These are phyloP conservation scores for Ceratobasidium sp. DNA, from an alignment of 1,284 basidiomycete genomes.

Conservation along the genomic window DNA sequence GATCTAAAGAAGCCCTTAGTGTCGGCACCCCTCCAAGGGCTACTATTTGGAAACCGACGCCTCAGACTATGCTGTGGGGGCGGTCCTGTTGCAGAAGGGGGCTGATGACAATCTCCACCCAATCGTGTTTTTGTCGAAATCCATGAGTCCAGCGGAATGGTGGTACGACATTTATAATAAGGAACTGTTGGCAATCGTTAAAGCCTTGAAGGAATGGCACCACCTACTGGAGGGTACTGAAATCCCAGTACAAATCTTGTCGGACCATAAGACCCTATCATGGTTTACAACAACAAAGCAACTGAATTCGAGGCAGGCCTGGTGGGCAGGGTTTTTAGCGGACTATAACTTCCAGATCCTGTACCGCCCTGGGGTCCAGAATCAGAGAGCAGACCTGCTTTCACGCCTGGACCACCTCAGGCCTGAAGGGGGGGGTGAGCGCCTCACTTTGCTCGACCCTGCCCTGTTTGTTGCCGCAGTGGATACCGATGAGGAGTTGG, in stretches of 20 bases:
- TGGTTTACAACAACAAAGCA: too few relatives aligned
- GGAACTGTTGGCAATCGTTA: constrained; percentile 1
- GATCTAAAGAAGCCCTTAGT: constrained; percentile 40
- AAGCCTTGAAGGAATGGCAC: constrained; percentile 51
- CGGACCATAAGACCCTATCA: constrained; percentile 59
- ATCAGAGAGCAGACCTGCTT: constrained; percentile 36
- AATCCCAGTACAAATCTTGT: constrained; percentile 49
- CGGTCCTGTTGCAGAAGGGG: constrained; percentile 47
- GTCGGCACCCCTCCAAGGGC: constrained; percentile 43
- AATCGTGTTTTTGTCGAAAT: constrained; percentile 49
- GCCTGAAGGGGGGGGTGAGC: too few relatives aligned
- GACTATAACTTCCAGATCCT: constrained; percentile 53
- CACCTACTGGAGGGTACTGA: constrained; percentile 52
- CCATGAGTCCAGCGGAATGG: constrained; percentile 47
- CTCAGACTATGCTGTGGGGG: constrained; percentile 49
- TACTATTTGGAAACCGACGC: constrained; percentile 50
- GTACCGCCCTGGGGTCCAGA: constrained; percentile 54
- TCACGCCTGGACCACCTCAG: too few relatives aligned
- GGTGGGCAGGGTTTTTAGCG: too few relatives aligned
- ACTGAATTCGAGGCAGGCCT: too few relatives aligned
- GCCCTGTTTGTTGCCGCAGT: too few relatives aligned
- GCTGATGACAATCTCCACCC: constrained; percentile 47
- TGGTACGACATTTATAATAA: constrained; percentile 55
- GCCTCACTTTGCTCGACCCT: too few relatives aligned
- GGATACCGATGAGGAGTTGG: too few relatives aligned